A percentile compares a stretch with the other conserved stretches of the same genome.
These are phyloP conservation scores for Fomitopsis schrenkii DNA, from an alignment of 1,284 basidiomycete species.

Conservation along the genomic window DNA sequence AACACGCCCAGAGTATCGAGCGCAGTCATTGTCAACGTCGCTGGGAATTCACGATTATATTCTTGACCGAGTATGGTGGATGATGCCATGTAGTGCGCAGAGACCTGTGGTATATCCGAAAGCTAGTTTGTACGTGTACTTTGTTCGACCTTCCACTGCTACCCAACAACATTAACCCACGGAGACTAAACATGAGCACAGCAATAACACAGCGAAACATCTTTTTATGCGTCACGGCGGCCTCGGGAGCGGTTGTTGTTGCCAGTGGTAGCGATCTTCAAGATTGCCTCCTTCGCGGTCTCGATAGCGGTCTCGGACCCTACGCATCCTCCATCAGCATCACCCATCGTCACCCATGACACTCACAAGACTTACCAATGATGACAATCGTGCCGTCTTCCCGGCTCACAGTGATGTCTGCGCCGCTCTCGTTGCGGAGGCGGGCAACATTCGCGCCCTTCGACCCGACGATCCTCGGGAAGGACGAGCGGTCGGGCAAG, in stretches of 20 bases:
- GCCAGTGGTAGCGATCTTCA: slow-evolving; percentile 52
- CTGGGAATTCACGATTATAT: background rate
- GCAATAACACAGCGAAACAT: background rate
- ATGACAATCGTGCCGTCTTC: slow-evolving; percentile 84
- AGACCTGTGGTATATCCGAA: slow-evolving; percentile 9
- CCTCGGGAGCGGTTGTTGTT: slow-evolving; percentile 33
- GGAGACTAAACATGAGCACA: background rate
- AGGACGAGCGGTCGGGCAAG: slow-evolving; percentile 66
- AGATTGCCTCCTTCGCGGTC: slow-evolving; percentile 78
- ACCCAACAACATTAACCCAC: slow-evolving; percentile 2
- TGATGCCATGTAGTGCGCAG: slow-evolving; percentile 4
- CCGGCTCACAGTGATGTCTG: slow-evolving; percentile 85
- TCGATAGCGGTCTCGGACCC: slow-evolving; percentile 68
- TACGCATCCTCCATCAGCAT: slow-evolving; percentile 25
- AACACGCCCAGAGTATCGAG: background rate
- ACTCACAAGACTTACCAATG: slow-evolving; percentile 54
- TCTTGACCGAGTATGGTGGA: background rate
- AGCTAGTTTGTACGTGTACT: slow-evolving; percentile 10
- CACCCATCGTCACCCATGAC: background rate
- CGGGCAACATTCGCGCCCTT: slow-evolving; percentile 87
- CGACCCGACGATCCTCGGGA: slow-evolving; percentile 85
- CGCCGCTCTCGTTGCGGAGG: slow-evolving; percentile 81
- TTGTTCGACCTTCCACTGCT: background rate
- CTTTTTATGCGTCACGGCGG: slow-evolving; percentile 32
- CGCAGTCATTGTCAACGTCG: background rate